Conservation (phyloP, 75 land plant genomes). For the Azolla pinnata region DNA sequence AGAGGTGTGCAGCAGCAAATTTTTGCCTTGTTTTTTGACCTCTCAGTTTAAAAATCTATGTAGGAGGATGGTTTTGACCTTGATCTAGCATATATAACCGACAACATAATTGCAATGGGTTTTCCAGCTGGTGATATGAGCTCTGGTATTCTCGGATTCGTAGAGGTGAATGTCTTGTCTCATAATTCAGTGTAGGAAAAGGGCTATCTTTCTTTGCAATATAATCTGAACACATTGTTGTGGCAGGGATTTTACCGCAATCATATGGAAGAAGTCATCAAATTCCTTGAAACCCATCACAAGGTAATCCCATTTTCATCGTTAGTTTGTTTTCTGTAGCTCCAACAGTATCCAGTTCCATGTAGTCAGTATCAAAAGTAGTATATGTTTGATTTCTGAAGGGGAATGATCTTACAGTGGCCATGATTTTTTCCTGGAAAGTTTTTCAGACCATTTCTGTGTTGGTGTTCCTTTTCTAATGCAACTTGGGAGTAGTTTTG, state of each 20-base stretch:
- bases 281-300: conserved; percentile 91
- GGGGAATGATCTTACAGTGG: no score
- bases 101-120: conserved; percentile 98
- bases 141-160: conserved; percentile 94
- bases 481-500: no score
- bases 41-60: background rate
- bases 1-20: background rate
- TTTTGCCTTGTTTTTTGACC: background rate
- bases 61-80: conserved; percentile 99
- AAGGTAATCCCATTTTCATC: conserved; percentile 71
- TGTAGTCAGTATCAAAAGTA: no score
- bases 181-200: background rate
- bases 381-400: no score
- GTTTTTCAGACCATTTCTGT: no score
- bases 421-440: no score
- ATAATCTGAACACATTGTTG: no score
- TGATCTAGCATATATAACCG: conserved; percentile 98
- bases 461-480: no score
- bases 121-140: conserved; percentile 99
- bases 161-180: conserved; percentile 50
- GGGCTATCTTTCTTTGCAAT: no score
- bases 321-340: no score
- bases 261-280: conserved; percentile 99
- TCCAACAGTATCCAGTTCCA: no score
- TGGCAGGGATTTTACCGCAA: conserved; percentile 95